Base-by-base conservation (phyloP, 129 eudicot species). In the Deinandra increscens region DNA sequence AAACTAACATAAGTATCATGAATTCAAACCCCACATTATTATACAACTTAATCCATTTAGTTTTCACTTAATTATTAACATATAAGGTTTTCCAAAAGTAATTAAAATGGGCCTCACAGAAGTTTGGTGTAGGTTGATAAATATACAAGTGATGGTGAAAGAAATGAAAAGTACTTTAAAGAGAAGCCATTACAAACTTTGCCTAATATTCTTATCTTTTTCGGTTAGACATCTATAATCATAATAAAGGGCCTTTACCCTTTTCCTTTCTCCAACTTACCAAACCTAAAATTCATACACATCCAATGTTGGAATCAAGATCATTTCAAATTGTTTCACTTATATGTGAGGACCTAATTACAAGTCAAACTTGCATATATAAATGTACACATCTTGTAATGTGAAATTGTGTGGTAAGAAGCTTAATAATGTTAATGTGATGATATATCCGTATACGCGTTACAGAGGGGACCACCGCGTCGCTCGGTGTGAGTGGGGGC, bases 161-260 rank as follows among this genome's bases (percentile, higher is more conserved):
- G 18, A 39, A 46, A 64, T 69, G 75, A 60, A 76, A 76, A 69
- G 65, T 60, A 69, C 75, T 69, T 76, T 69, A 60, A 69, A 59
- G 80, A 68, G 71, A 69, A 69, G 39, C 75, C 71, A 68, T 76
- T 61, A 61, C 71, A 69, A 76, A 69, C 81, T 76, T 76, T 76
- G 81, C 81, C 81, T 76, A 76, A 76, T 76, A 29, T 22, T 76
- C 69, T 76, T 76, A 31, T 76, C 81, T 48, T 60, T 76, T 76
- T 69, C 49, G 50, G 81, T 76, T 76, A 76, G 75, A 76, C 81
- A 76, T 76, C 75, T 60, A 76, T 39, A 63, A 76, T 76, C 81
- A 61, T 49, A 69, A 39, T 76, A 76, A 76, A 76, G 76, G 56
- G 58, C 46, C 37, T 76, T 76, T 76, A 55, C 76, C 75, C 65